Conservation (phyloP, 2,329 filamentous ascomycete genomes). For the Penicillium glabrum region DNA sequence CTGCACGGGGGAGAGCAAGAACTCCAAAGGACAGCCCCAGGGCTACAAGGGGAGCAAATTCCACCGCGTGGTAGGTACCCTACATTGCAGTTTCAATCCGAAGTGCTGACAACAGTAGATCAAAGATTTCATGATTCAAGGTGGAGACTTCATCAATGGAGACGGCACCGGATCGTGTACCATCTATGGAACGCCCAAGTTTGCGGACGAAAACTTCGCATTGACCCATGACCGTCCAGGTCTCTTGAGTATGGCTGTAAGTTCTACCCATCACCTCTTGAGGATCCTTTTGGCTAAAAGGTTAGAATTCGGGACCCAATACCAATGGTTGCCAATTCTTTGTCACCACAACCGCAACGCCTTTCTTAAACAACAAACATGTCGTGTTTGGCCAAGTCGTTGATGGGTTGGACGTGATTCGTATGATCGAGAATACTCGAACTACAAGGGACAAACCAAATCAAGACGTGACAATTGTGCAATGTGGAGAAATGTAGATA, state of each 20-base stretch:
- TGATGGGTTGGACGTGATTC: constrained; percentile 85
- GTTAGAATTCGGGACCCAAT: constrained; percentile 84
- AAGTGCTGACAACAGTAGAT: constrained; percentile 57
- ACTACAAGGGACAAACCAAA: constrained; percentile 82
- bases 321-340: constrained; percentile 98
- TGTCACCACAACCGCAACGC: constrained; percentile 84
- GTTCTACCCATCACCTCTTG: constrained; percentile 34
- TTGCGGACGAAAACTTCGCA: constrained; percentile 87
- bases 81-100: background rate
- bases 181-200: constrained; percentile 83
- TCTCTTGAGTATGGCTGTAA: constrained; percentile 87
- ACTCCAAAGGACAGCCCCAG: constrained; percentile 71
- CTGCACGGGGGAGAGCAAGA: constrained; percentile 90
- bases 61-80: constrained; percentile 74
- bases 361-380: constrained; percentile 89
- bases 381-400: constrained; percentile 92
- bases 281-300: background rate
- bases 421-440: constrained; percentile 88
- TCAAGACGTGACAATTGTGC: constrained; percentile 76
- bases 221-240: constrained; percentile 77
- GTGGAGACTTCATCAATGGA: constrained; percentile 91
- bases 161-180: constrained; percentile 85
- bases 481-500: constrained; percentile 88
- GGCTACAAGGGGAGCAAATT: constrained; percentile 96
- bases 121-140: constrained; percentile 95